Percentiles rank a stretch among this genome's conserved stretches.
Conservation (phyloP, 805 yeast species). For the Yarrowia divulgata region DNA sequence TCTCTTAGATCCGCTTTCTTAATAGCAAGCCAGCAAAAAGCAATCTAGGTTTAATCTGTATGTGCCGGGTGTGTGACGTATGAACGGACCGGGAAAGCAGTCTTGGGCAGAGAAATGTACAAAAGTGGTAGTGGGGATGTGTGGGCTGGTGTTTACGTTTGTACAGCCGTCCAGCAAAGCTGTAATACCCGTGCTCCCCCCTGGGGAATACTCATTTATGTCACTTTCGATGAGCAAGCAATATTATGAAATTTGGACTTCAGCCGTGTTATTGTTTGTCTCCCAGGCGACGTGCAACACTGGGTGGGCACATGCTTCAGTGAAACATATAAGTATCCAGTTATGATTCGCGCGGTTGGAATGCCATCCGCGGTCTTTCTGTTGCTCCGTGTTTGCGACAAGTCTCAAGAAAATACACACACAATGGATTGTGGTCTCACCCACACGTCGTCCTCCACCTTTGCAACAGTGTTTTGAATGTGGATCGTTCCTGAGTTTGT, state of each 20-base stretch:
- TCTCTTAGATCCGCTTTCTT: not conserved
- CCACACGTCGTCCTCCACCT: not conserved
- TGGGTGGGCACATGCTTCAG: no score
- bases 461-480: conserved; percentile 6
- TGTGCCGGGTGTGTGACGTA: not conserved
- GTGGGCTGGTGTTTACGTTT: not conserved
- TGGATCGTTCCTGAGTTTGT: conserved; percentile 34
- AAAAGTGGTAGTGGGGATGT: not conserved
- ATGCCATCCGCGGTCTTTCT: no score
- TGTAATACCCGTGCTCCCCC: not conserved
- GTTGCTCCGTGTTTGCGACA: not conserved
- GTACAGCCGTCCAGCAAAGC: not conserved
- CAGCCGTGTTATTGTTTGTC: conserved; percentile 7
- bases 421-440: not conserved
- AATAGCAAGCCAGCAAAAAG: conserved; percentile 29
- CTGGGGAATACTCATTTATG: not conserved
- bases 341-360: not conserved
- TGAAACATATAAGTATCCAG: no score
- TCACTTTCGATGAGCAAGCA: conserved; percentile 14
- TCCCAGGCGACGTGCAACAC: not conserved
- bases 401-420: not conserved
- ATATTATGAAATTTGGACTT: not conserved
- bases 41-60: conserved; percentile 24
- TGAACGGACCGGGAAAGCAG: not conserved
- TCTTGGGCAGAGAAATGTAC: not conserved